Evolutionary conservation across 257 asterid genomes (phyloP), one percentile per base, ranked within the genome.

Genomic region (Euphrasia confusa): DNA sequence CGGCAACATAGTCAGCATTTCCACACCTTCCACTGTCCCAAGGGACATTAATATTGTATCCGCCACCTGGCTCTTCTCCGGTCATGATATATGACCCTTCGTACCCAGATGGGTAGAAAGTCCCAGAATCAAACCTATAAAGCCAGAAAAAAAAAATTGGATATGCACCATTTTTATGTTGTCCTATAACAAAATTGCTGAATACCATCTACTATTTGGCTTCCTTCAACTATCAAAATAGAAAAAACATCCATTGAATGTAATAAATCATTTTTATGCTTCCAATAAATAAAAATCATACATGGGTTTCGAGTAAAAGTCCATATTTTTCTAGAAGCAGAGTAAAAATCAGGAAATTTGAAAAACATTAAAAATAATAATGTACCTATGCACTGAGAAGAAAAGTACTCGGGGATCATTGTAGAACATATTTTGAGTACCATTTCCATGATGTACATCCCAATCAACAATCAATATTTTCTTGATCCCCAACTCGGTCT

Each of bases 371-470:
- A 35, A 10, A 30, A 30, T 21, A 30, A 30, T 47, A 14, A 53
- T 53, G 48, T 79, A 93, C 99, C 99, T 87, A 67, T 93, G 99
- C 68, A 93, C 99, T 47, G 99, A 93, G 87, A 93, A 93, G 85
- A 87, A 92, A 24, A 89, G 95, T 54, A 84, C 97, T 65, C 88
- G 89, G 55, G 94, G 80, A 59, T 93, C 99, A 28, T 84, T 70
- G 83, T 88, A 93, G 73, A 93, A 93, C 83, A 75, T 85, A 49
- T 87, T 84, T 67, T 93, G 99, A 75, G 99, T 93, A 62, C 95
- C 99, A 78, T 93, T 92, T 72, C 97, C 99, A 75, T 93, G 99
- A 70, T 93, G 99, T 10, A 89, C 99, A 78, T 93, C 99, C 99
- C 99, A 93, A 63, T 93, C 99, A 73, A 93, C 96, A 68, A 93